These are phyloP conservation scores for Fraxinus platypoda DNA, from an alignment of 305 asterid genomes.

Conservation along the genomic window DNA sequence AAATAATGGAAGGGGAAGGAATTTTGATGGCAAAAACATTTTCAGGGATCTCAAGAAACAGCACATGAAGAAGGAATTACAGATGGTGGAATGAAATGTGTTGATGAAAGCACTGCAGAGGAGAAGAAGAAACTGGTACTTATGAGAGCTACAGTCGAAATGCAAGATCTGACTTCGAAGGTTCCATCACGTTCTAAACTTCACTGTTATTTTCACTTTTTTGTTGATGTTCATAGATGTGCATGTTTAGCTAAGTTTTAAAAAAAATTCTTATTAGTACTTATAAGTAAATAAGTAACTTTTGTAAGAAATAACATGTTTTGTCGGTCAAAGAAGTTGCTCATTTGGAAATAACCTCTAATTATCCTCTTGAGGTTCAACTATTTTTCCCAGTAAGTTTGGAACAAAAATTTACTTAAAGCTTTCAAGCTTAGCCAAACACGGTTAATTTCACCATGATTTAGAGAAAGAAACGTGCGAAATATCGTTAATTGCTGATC, in stretches of 20 bases:
- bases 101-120: constrained; percentile 9
- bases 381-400: too few species aligned
- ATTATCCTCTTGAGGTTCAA: too few species aligned
- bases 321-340: too few species aligned
- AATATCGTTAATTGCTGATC: not conserved
- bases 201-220: not conserved
- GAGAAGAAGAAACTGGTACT: constrained; percentile 47
- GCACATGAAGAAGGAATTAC: not conserved
- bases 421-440: too few species aligned
- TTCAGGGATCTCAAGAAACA: not conserved
- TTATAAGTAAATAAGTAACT: too few species aligned
- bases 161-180: constrained; percentile 51
- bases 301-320: too few species aligned
- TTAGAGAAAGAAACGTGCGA: not conserved
- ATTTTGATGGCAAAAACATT: not conserved
- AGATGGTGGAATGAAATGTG: constrained; percentile 14
- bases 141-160: constrained; percentile 49
- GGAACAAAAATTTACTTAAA: too few species aligned
- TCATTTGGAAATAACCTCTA: too few species aligned
- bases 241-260: not conserved
- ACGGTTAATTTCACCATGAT: not conserved
- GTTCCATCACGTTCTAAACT: constrained; percentile 16
- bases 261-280: too few species aligned
- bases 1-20: not conserved
- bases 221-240: not conserved